Evolutionary conservation across 352 stramenopile species (phyloP).

Genomic region (Globisporangium cystogenes): DNA sequence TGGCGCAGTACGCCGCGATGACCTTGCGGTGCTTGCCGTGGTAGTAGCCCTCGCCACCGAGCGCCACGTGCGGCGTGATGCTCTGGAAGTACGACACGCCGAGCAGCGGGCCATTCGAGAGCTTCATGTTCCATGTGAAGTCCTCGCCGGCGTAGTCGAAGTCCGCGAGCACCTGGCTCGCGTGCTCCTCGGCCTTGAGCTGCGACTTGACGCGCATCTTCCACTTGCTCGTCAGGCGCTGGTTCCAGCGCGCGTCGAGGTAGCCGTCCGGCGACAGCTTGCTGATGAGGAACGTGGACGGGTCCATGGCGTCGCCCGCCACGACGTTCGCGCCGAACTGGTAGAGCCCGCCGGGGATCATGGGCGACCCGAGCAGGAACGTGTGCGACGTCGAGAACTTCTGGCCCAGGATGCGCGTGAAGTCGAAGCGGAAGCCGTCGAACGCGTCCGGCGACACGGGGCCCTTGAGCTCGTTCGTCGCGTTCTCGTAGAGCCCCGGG

Average conservation of each 20-base stretch:
- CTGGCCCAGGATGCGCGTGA: conserved; percentile 75
- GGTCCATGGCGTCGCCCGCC: conserved; percentile 69
- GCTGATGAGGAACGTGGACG: conserved; percentile 80
- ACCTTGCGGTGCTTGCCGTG: conserved; percentile 85
- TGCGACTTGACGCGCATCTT: conserved; percentile 86
- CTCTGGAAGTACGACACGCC: conserved; percentile 87
- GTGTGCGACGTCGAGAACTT: conserved; percentile 82
- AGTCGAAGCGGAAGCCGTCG: conserved; percentile 86
- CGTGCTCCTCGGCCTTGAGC: conserved; percentile 76
- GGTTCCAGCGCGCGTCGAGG: conserved; percentile 81
- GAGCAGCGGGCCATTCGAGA: conserved; percentile 83
- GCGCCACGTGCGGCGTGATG: conserved; percentile 67
- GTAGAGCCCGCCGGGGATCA: conserved; percentile 82
- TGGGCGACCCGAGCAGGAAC: conserved; percentile 74
- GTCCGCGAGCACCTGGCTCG: conserved; percentile 75
- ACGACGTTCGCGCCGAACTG: conserved; percentile 86
- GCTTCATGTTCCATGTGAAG: conserved; percentile 89
- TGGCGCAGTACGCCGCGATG: conserved; percentile 79
- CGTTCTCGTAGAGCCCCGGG: conserved; percentile 81
- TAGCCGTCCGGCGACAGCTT: conserved; percentile 84
- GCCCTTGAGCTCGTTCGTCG: conserved; percentile 77
- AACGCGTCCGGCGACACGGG: conserved; percentile 78
- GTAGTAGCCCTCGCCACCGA: conserved; percentile 86
- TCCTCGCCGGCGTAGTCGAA: conserved; percentile 80
- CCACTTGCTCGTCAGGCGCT: conserved; percentile 60